Evolutionary conservation across 176 grass and related monocot species (phyloP).

Genomic region (Musa schizocarpa): DNA sequence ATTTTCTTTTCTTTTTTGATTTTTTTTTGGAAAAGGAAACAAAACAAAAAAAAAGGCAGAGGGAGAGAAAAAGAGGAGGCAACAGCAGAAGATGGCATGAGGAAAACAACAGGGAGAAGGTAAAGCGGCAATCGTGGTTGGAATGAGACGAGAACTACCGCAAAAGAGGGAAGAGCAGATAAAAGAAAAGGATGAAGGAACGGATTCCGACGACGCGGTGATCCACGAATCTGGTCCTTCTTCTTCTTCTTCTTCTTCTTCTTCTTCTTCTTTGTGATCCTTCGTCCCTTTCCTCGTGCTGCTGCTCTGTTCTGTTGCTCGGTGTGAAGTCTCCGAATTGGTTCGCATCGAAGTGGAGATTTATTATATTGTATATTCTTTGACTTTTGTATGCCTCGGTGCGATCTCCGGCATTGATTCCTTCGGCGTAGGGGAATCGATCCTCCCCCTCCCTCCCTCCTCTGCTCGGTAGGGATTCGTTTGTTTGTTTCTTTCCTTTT

Average conservation of each 20-base stretch:
- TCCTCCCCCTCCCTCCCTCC: neutral
- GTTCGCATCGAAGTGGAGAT: neutral
- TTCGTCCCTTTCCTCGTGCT: neutral
- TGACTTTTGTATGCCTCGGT: no score
- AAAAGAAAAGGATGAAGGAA: neutral
- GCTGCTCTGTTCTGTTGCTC: no score
- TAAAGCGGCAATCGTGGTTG: slow-evolving; percentile 3
- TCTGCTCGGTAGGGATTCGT: neutral
- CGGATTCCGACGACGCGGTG: neutral
- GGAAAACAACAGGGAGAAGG: neutral
- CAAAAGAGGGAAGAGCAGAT: neutral
- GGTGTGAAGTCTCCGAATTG: neutral
- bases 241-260: no score
- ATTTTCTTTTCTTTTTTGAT: no score
- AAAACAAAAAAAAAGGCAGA: no score
- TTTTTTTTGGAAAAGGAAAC: no score
- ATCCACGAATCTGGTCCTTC: neutral
- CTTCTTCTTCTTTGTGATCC: neutral
- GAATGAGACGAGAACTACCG: neutral
- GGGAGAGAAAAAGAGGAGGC: neutral
- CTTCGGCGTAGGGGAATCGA: neutral
- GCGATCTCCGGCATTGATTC: no score
- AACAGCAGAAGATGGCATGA: neutral
- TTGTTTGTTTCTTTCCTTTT: no score
- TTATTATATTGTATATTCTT: no score